Evolutionary conservation across 306 rosid genomes (phyloP).

Genomic region (Lathyrus oleraceus): DNA sequence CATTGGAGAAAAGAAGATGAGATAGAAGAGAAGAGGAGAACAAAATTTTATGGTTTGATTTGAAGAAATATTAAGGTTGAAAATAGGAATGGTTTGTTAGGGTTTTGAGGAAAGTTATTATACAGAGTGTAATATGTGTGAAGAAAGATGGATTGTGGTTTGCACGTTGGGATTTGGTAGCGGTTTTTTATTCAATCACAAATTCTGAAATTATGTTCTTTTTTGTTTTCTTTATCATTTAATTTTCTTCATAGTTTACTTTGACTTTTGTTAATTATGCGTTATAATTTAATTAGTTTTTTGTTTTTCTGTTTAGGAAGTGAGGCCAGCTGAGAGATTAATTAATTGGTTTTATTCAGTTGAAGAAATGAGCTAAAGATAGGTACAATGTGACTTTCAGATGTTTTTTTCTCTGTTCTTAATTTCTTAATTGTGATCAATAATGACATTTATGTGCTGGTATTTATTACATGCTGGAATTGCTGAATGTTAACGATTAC

Average conservation of each 20-base stretch:
- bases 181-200: neutral
- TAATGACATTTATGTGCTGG: neutral
- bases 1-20: conserved; percentile 26
- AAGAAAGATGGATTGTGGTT: conserved; percentile 33
- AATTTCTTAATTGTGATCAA: neutral
- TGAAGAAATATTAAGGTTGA: conserved; percentile 23
- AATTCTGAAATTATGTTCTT: conserved; percentile 10
- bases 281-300: conserved; percentile 17
- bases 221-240: neutral
- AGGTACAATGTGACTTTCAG: conserved; percentile 4
- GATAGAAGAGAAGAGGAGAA: neutral
- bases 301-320: neutral
- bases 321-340: neutral
- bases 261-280: conserved; percentile 29
- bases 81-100: conserved; percentile 4
- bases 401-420: neutral
- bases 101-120: neutral
- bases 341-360: conserved; percentile 18
- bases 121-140: conserved; percentile 24
- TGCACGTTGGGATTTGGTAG: conserved; percentile 43
- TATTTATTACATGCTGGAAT: neutral
- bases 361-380: conserved; percentile 23
- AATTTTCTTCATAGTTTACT: neutral
- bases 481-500: neutral
- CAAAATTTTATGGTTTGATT: neutral